phyloP scores from a whole-genome alignment of 2,329 filamentous ascomycete genomes.

The Hortaea werneckii region DNA sequence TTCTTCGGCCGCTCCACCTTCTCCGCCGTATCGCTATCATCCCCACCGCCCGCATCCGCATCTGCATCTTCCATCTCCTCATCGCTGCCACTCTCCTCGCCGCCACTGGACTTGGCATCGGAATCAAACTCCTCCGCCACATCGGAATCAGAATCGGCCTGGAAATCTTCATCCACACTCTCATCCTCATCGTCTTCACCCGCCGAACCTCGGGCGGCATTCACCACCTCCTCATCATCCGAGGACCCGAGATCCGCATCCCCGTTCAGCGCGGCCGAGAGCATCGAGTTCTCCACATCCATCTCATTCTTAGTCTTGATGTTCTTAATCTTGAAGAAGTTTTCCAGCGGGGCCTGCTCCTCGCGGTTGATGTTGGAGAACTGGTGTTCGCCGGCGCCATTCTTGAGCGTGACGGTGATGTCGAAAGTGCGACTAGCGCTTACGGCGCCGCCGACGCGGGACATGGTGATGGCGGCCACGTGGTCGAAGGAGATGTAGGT shows the following conservation, averaged over 20 bases:
- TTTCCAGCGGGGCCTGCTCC: constrained; percentile 87
- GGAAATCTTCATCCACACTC: constrained; percentile 65
- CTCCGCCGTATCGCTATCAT: constrained; percentile 38
- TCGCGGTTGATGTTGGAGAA: constrained; percentile 99
- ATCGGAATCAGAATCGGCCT: constrained; percentile 81
- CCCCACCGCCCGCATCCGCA: constrained; percentile 39
- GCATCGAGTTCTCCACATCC: constrained; percentile 66
- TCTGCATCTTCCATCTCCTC: constrained; percentile 54
- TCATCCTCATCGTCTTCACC: constrained; percentile 79
- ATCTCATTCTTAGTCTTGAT: constrained; percentile 98
- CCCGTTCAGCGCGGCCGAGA: constrained; percentile 66
- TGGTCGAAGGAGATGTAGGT: constrained; percentile 96
- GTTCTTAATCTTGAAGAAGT: constrained; percentile 93
- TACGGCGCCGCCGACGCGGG: constrained; percentile 84
- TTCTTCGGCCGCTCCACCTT: constrained; percentile 53
- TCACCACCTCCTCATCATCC: constrained; percentile 74
- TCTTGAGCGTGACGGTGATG: constrained; percentile 86
- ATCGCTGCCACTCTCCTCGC: constrained; percentile 48
- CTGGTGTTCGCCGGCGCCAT: constrained; percentile 75
- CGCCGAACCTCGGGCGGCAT: constrained; percentile 77
- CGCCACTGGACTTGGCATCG: constrained; percentile 69
- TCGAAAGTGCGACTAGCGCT: constrained; percentile 94
- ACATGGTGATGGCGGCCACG: constrained; percentile 85
- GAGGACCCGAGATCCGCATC: constrained; percentile 75
- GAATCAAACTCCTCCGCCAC: constrained; percentile 95